Evolutionary conservation across 345 rosid genomes (phyloP), one percentile per base, ranked within the genome.

Genomic region (Hibiscus mutabilis): DNA sequence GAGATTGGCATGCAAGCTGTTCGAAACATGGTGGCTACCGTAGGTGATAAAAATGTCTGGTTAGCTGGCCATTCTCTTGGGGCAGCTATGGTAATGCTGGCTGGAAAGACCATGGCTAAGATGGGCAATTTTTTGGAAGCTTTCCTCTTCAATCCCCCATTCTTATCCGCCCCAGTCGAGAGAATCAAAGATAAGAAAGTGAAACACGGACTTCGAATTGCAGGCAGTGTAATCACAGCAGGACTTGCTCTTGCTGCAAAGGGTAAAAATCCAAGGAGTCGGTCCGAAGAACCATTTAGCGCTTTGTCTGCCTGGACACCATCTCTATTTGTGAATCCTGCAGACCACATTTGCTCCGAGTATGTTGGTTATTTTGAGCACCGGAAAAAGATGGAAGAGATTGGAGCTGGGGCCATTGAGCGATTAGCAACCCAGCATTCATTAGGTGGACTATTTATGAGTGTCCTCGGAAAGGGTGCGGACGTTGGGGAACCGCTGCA

Each of bases 11-110:
- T 91, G 19, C 92, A 92, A 77, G 98, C 97, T 0, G 89, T 86
- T 33, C 79, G 85, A 74, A 88, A 84, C 68, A 79, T 82, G 79
- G 92, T 92, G 44, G 93, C 91, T 74, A 44, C 85, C 0, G 88
- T 82, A 11, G 97, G 94, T 16, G 79, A 69, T 47, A 85, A 90
- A 0, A 86, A 87, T 62, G 86, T 92, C 42, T 92, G 97, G 99
- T 71, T 95, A 75, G 92, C 96, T 11, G 99, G 99, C 59, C 98
- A 95, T 77, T 92, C 98, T 75, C 85, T 95, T 25, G 98, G 99
- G 59, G 85, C 97, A 42, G 90, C 96, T 73, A 81, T 89, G 86
- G 93, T 90, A 14, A 69, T 91, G 79, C 85, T 91, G 33, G 86
- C 91, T 0, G 97, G 97, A 67, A 92, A 87, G 82, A 89, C 86